phyloP scores from a whole-genome alignment of 345 rosid genomes.

The Erodium maritimum region DNA sequence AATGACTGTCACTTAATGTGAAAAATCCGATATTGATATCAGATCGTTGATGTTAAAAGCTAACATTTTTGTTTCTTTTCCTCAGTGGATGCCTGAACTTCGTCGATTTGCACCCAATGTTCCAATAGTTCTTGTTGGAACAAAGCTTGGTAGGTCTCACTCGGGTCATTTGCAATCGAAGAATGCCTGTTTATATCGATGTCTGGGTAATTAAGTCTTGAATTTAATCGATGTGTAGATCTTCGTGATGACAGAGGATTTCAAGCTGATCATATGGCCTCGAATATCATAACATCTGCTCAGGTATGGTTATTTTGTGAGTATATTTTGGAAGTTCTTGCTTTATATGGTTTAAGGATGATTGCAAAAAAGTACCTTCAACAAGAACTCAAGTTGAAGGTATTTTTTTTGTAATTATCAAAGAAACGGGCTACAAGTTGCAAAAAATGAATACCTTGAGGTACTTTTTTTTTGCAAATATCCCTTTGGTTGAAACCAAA shows the following conservation, averaged over 20 bases:
- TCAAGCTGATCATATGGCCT: constrained; percentile 51
- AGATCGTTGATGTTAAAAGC: too few relatives aligned
- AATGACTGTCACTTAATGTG: not conserved
- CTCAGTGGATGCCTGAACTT: constrained; percentile 98
- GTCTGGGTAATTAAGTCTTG: not conserved
- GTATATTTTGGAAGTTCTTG: too few relatives aligned
- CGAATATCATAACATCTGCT: constrained; percentile 57
- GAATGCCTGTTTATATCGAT: not conserved
- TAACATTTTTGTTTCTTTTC: constrained; percentile 10
- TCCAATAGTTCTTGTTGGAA: constrained; percentile 93
- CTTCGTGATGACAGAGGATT: constrained; percentile 73
- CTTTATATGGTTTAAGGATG: too few relatives aligned
- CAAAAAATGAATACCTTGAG: too few relatives aligned
- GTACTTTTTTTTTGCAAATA: constrained; percentile 3
- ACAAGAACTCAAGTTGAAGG: too few relatives aligned
- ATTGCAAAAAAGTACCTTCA: too few relatives aligned
- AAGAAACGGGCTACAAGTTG: too few relatives aligned
- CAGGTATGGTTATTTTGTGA: constrained; percentile 30
- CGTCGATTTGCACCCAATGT: constrained; percentile 90
- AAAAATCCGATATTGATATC: too few relatives aligned
- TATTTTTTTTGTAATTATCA: too few relatives aligned
- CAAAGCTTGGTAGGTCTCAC: constrained; percentile 60
- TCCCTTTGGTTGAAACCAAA: not conserved
- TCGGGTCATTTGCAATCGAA: not conserved
- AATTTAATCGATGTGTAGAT: constrained; percentile 29